Conservation (phyloP, 306 rosid species). For the Cucumis melo region DNA sequence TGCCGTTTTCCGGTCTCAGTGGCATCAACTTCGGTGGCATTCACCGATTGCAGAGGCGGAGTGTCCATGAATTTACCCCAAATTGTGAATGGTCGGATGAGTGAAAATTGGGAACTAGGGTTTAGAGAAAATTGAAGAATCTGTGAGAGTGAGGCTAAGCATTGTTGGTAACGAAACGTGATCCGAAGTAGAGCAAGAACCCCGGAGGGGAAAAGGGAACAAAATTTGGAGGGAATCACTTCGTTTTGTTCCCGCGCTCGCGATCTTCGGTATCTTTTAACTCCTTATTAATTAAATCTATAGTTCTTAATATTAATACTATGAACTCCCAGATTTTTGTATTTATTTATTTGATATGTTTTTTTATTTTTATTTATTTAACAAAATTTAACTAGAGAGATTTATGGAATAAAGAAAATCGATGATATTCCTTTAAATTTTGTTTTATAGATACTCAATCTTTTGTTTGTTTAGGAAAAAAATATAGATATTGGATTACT, state of each 20-base stretch:
- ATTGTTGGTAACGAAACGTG: neutral
- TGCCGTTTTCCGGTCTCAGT: constrained; percentile 5
- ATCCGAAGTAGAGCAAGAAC: neutral
- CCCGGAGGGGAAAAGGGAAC: neutral
- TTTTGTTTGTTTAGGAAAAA: no score
- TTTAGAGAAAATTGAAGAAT: constrained; percentile 8
- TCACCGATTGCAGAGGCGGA: constrained; percentile 1
- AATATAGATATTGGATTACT: no score
- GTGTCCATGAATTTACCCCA: constrained; percentile 13
- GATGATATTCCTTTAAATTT: no score
- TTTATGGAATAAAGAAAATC: no score
- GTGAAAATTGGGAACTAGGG: constrained; percentile 4
- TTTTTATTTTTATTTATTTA: no score
- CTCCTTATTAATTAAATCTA: no score
- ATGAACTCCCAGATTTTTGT: no score
- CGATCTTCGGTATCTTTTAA: neutral
- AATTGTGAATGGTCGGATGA: neutral
- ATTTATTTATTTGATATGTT: no score
- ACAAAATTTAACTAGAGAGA: no score
- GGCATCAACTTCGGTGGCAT: constrained; percentile 8
- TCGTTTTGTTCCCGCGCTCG: constrained; percentile 23
- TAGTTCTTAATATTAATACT: no score
- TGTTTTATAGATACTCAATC: no score
- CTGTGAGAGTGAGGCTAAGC: neutral
- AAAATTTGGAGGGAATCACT: constrained; percentile 24